Evolutionary conservation across 2,329 filamentous ascomycete species (phyloP), one percentile per base, ranked within the genome.

Genomic region (Fusarium subtropicale): DNA sequence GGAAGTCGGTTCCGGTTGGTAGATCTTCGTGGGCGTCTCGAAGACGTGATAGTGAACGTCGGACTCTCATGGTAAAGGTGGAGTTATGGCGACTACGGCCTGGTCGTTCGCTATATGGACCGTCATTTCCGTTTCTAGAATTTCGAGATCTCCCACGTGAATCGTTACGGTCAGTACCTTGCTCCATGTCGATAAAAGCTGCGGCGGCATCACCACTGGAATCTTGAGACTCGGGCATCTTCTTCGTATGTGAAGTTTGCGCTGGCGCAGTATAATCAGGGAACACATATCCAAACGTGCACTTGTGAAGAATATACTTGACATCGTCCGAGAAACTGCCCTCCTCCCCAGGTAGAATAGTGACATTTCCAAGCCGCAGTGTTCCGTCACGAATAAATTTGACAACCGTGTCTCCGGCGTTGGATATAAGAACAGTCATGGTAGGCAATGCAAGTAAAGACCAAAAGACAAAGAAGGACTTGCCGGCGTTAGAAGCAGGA

Each of bases 401-500:
- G 46, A 97, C 90, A 22, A 97, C 86, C 0, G 94, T 97, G 74
- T 97, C 91, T 26, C 92, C 92, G 62, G 96, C 91, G 70, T 94
- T 92, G 13, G 89, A 91, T 67, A 97, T 92, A 15, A 97, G 85
- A 20, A 97, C 90, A 0, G 94, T 97, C 86, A 94, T 94, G 3
- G 92, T 94, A 0, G 94, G 94, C 5, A 97, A 85, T 0, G 94
- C 93, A 28, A 97, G 85, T 2, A 97, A 79, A 16, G 90, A 92
- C 94, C 94, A 97, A 58, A 97, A 90, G n/a, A 97, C 92, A 74
- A 97, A 97, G 77, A 97, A 97, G 0, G 92, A 88, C 56, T 92
- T 90, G 2, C 92, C 93, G 0, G 90, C 86, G 68, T 94, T 94
- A 3, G 90, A 92, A n/a, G 89, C 83, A 0, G 93, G 93, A 2